These are phyloP conservation scores for Prunus campanulata DNA, from an alignment of 306 rosid species.

Conservation along the genomic window DNA sequence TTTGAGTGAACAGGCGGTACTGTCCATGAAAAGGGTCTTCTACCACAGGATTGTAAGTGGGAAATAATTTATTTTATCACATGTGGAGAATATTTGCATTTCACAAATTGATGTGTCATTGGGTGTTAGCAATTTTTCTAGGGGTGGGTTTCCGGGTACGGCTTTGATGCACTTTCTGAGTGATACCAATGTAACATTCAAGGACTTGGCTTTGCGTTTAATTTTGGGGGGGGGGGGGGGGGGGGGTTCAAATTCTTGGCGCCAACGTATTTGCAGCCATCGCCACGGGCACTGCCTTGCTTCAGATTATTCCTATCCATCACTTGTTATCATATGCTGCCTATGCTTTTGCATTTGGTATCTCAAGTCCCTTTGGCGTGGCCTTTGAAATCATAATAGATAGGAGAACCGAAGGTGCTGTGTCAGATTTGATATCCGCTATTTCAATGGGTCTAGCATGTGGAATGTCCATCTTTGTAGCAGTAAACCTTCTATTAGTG, in stretches of 20 bases:
- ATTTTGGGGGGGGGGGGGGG: too few species aligned
- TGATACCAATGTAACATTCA: too few species aligned
- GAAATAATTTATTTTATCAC: neutral
- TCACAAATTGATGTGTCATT: neutral
- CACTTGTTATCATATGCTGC: constrained; percentile 52
- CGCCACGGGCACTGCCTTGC: constrained; percentile 77
- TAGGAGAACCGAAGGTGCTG: constrained; percentile 58
- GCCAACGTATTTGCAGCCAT: too few species aligned
- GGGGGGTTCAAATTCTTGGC: too few species aligned
- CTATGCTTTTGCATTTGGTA: constrained; percentile 72
- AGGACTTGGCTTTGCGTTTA: too few species aligned
- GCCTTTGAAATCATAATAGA: constrained; percentile 70
- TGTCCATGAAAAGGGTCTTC: constrained; percentile 93
- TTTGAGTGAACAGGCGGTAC: constrained; percentile 62
- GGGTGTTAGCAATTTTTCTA: neutral
- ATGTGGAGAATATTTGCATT: neutral
- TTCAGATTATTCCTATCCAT: constrained; percentile 61
- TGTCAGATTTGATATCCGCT: constrained; percentile 72
- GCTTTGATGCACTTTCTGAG: too few species aligned
- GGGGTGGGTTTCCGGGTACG: too few species aligned
- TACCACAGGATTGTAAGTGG: constrained; percentile 76
- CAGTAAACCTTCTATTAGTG: constrained; percentile 60
- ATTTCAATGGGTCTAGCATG: constrained; percentile 81
- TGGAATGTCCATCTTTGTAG: constrained; percentile 72
- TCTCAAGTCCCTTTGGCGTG: constrained; percentile 75